Percentiles rank a stretch among this genome's conserved stretches.
These are phyloP conservation scores for Fusarium sp. DNA, from an alignment of 2,329 filamentous ascomycete genomes.

Conservation along the genomic window DNA sequence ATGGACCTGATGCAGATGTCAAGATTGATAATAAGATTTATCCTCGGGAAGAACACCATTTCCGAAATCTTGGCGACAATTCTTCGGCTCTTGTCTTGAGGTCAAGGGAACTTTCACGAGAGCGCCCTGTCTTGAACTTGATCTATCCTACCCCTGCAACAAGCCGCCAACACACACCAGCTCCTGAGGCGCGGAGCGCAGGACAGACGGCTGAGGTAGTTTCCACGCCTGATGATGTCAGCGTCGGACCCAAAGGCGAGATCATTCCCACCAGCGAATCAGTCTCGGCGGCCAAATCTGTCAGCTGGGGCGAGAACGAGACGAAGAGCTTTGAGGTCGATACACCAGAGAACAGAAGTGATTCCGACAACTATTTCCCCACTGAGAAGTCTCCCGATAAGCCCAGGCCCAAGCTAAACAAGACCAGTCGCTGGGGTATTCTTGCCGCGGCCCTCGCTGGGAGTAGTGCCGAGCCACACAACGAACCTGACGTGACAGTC, in stretches of 20 bases:
- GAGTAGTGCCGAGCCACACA: conserved; percentile 55
- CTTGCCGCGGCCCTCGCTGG: conserved; percentile 65
- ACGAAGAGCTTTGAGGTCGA: conserved; percentile 74
- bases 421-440: conserved; percentile 64
- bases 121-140: conserved; percentile 71
- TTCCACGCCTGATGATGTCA: conserved; percentile 52
- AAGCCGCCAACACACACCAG: conserved; percentile 61
- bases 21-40: conserved; percentile 70
- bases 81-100: conserved; percentile 54
- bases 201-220: conserved; percentile 31
- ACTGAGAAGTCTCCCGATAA: conserved; percentile 46
- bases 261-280: conserved; percentile 51
- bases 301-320: conserved; percentile 75
- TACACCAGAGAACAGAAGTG: conserved; percentile 63
- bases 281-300: conserved; percentile 62
- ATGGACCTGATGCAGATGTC: conserved; percentile 73
- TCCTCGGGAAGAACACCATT: conserved; percentile 63
- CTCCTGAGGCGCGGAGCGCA: conserved; percentile 43
- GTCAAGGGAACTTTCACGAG: conserved; percentile 66
- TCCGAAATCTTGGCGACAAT: conserved; percentile 50
- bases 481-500: conserved; percentile 50
- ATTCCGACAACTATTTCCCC: conserved; percentile 50
- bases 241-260: conserved; percentile 59
- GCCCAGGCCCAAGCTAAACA: conserved; percentile 54
- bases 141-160: conserved; percentile 70